Percentiles rank a stretch among this genome's conserved stretches.
Conservation (phyloP, 352 stramenopile genomes). For the Discostella stelligera region DNA sequence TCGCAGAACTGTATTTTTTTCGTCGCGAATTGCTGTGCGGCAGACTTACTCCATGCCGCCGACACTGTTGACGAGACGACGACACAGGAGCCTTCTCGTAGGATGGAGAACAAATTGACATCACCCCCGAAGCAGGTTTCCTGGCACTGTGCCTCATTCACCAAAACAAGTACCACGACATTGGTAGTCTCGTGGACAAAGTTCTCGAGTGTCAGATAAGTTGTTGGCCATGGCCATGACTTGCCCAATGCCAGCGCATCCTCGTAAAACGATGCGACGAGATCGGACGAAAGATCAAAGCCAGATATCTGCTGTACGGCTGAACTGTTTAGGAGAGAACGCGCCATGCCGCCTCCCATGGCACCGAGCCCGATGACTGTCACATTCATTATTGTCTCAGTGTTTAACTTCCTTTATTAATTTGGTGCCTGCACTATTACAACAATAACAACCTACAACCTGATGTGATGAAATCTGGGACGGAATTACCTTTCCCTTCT, state of each 20-base stretch:
- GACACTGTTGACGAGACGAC: constrained; percentile 71
- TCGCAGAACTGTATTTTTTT: constrained; percentile 60
- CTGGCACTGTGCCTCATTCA: constrained; percentile 74
- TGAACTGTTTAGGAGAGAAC: constrained; percentile 51
- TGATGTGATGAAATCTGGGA: no score
- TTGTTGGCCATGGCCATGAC: constrained; percentile 6
- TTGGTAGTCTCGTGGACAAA: constrained; percentile 37
- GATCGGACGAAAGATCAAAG: constrained; percentile 51
- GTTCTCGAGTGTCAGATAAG: constrained; percentile 19
- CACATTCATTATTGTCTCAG: constrained; percentile 59
- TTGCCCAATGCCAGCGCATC: constrained; percentile 52
- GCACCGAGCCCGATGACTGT: constrained; percentile 64
- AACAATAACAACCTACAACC: no score
- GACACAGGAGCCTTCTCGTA: constrained; percentile 45
- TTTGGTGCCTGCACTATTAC: no score
- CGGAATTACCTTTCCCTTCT: no score
- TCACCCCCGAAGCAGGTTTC: constrained; percentile 51
- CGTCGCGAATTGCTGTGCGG: constrained; percentile 36
- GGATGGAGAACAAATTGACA: constrained; percentile 11
- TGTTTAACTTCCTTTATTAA: no score
- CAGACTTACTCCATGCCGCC: constrained; percentile 47
- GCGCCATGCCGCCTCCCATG: constrained; percentile 77
- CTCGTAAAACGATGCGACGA: constrained; percentile 52
- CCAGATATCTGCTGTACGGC: constrained; percentile 41
- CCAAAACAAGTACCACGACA: constrained; percentile 61